These are phyloP conservation scores for Malus asiatica DNA, from an alignment of 306 rosid species.

Conservation along the genomic window DNA sequence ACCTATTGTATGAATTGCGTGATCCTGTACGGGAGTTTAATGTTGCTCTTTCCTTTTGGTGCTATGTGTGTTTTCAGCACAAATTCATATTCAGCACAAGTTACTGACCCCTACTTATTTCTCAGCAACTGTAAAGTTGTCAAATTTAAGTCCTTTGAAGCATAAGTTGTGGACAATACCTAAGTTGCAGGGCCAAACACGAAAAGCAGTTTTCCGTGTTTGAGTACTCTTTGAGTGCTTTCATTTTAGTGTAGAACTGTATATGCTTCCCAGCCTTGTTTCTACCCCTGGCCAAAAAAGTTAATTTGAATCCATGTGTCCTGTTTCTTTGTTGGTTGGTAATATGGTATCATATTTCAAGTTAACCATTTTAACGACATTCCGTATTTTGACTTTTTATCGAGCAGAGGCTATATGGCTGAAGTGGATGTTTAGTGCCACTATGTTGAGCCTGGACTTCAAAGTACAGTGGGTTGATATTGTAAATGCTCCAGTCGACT, in stretches of 20 bases:
- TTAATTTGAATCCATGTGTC: neutral
- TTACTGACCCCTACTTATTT: neutral
- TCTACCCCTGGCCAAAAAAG: neutral
- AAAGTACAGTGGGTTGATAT: neutral
- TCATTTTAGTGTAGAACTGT: neutral
- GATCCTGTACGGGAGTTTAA: neutral
- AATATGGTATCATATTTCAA: neutral
- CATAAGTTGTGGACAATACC: neutral
- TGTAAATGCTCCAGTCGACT: neutral
- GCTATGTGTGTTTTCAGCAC: neutral
- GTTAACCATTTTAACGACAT: neutral
- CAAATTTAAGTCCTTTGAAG: neutral
- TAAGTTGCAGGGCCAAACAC: neutral
- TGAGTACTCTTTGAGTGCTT: neutral
- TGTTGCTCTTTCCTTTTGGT: neutral
- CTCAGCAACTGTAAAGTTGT: neutral
- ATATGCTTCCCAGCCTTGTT: neutral
- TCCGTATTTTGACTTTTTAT: neutral
- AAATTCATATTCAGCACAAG: neutral
- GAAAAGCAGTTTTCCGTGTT: neutral
- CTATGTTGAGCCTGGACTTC: neutral
- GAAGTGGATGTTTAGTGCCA: neutral
- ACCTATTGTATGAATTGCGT: neutral
- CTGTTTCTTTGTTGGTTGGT: neutral
- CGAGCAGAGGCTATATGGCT: slow-evolving; percentile 5